These are phyloP conservation scores for Vigna trinervia DNA, from an alignment of 306 rosid genomes.

Conservation along the genomic window DNA sequence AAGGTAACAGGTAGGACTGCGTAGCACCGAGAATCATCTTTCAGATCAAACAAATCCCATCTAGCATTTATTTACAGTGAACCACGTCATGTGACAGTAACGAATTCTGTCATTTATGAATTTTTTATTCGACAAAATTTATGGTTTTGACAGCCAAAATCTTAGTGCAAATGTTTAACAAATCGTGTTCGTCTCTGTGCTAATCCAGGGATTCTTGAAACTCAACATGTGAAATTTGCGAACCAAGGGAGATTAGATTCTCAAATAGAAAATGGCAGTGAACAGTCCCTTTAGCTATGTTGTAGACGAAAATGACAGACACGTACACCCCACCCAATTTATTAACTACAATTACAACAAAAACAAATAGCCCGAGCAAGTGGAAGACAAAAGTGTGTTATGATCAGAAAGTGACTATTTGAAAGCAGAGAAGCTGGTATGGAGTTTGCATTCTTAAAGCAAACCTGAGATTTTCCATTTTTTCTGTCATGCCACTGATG, in stretches of 20 bases:
- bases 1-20: constrained; percentile 15
- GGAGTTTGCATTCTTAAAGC: constrained; percentile 23
- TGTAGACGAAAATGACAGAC: constrained; percentile 58
- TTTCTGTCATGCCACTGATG: constrained; percentile 50
- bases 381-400: constrained; percentile 51
- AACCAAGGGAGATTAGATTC: constrained; percentile 50
- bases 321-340: constrained; percentile 40
- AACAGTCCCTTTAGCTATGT: constrained; percentile 34
- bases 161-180: constrained; percentile 37
- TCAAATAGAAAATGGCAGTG: constrained; percentile 44
- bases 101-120: constrained; percentile 34
- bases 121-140: constrained; percentile 27
- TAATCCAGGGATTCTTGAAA: constrained; percentile 46
- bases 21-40: constrained; percentile 49
- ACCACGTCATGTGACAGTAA: constrained; percentile 45
- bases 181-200: constrained; percentile 38
- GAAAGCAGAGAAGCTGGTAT: constrained; percentile 1
- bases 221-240: constrained; percentile 32
- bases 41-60: too few species aligned
- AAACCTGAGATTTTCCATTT: constrained; percentile 38
- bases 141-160: constrained; percentile 34
- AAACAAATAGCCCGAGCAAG: constrained; percentile 20
- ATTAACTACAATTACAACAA: constrained; percentile 29
- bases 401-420: constrained; percentile 52
- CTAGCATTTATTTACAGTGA: constrained; percentile 43